Percentiles rank a stretch among this genome's conserved stretches.
Conservation (phyloP, 441 rosid genomes). For the Erodium trifolium region DNA sequence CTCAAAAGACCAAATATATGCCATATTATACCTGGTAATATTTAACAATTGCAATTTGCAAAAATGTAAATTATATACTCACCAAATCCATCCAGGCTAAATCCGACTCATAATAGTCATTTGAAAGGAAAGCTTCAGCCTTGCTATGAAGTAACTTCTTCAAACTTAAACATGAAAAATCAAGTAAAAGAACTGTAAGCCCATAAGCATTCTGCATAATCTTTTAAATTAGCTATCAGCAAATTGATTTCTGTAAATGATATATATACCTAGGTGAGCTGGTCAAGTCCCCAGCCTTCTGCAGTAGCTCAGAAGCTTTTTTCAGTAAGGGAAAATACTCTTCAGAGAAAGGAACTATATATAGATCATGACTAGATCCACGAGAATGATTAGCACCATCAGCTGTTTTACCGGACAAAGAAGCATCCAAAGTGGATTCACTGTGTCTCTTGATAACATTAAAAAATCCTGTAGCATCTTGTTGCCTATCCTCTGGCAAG, state of each 20-base stretch:
- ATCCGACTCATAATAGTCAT: slow-evolving; percentile 84
- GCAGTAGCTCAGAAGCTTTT: slow-evolving; percentile 70
- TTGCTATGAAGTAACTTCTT: slow-evolving; percentile 77
- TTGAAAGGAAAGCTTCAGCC: slow-evolving; percentile 87
- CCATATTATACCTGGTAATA: background rate
- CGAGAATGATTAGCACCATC: slow-evolving; percentile 25
- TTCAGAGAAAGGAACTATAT: slow-evolving; percentile 53
- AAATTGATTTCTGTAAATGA: slow-evolving; percentile 18
- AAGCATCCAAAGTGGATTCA: slow-evolving; percentile 41
- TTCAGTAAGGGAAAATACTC: slow-evolving; percentile 57
- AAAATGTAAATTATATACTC: slow-evolving; percentile 21
- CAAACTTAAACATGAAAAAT: slow-evolving; percentile 45
- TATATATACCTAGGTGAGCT: slow-evolving; percentile 60
- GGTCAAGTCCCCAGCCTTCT: slow-evolving; percentile 72
- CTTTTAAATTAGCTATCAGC: slow-evolving; percentile 7
- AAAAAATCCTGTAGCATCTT: slow-evolving; percentile 66
- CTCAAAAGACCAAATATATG: background rate
- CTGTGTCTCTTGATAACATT: slow-evolving; percentile 61
- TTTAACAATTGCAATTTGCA: background rate
- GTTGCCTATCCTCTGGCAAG: slow-evolving; percentile 47
- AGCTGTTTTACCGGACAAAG: slow-evolving; percentile 26
- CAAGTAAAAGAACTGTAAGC: slow-evolving; percentile 10
- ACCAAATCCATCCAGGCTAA: slow-evolving; percentile 99
- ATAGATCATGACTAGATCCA: slow-evolving; percentile 44
- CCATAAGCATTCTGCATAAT: slow-evolving; percentile 11